Evolutionary conservation across 306 rosid species (phyloP), one percentile per base, ranked within the genome.

Genomic region (Styphnolobium japonicum): DNA sequence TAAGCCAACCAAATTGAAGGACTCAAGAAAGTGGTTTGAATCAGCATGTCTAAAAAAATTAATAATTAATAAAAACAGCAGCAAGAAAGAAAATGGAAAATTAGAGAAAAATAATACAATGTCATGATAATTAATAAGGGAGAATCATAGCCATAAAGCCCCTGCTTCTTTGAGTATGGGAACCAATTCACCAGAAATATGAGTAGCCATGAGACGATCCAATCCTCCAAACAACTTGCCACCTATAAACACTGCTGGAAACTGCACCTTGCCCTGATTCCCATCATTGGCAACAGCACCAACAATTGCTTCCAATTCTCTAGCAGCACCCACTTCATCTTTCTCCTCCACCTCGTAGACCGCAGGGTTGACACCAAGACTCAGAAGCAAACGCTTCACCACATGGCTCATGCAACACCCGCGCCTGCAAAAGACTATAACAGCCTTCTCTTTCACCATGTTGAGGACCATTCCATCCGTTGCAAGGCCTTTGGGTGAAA

Each of bases 391-490:
- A 3, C 80, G 89, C 67, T 77, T 87, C 15, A 88, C 87, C 18
- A 88, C 95, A 6, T 90, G 92, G 77, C 86, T 81, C 95, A 90
- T 88, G 69, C 95, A 90, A 68, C 95, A 90, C 0, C 89, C 95
- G 0, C 74, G 61, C 43, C 87, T 72, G 2, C 77, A 89, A 12
- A 88, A 45, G 9, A 90, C 95, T 16, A 85, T 86, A 3, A 87
- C 89, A 0, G 92, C 88, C 57, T 73, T 90, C 45, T 90, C 92
- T 3, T 82, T n/a, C 0, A 88, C 92, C 78, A 83, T 76, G 19
- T 57, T 53, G 4, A 10, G 3, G 14, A 85, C 61, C 48, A 53
- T 77, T 36, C 8, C 40, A 18, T 34, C 46, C 3, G 71, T 7
- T 0, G 21, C 21, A 2, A 19, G 48, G 34, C 7, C 18, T 40